These are phyloP conservation scores for Prunella vulgaris DNA, from an alignment of 257 asterid genomes.

Conservation along the genomic window DNA sequence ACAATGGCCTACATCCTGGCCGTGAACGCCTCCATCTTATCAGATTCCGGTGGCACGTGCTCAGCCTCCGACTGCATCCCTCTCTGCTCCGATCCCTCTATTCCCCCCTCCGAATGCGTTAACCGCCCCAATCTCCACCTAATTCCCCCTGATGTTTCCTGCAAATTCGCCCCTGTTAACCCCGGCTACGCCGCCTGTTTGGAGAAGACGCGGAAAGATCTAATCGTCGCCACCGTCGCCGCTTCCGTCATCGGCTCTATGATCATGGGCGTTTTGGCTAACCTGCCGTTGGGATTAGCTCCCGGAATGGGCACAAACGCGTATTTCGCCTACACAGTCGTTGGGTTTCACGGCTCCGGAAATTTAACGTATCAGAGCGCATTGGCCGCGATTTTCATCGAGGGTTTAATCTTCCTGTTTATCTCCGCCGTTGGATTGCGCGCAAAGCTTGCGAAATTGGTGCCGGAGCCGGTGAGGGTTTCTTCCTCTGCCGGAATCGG, in stretches of 20 bases:
- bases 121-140: conserved; percentile 38
- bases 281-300: conserved; percentile 73
- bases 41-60: conserved; percentile 96
- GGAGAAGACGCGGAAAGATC: conserved; percentile 55
- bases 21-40: conserved; percentile 84
- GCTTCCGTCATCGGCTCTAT: conserved; percentile 75
- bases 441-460: conserved; percentile 67
- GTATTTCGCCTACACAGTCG: conserved; percentile 87
- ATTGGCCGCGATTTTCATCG: conserved; percentile 80
- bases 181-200: conserved; percentile 88
- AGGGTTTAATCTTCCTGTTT: conserved; percentile 60
- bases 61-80: conserved; percentile 82
- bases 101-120: conserved; percentile 42
- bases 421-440: conserved; percentile 78
- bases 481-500: conserved; percentile 96
- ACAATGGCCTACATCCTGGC: conserved; percentile 99
- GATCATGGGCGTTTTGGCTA: conserved; percentile 78
- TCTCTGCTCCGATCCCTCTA: conserved; percentile 59
- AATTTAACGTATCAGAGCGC: conserved; percentile 67
- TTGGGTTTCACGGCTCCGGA: conserved; percentile 94
- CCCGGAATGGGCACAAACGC: conserved; percentile 98
- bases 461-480: conserved; percentile 77
- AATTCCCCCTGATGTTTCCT: conserved; percentile 51
- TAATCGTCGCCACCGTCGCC: conserved; percentile 85
- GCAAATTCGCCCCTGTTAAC: conserved; percentile 80